phyloP scores from a whole-genome alignment of 768 basidiomycete genomes.

The Russula sp. region DNA sequence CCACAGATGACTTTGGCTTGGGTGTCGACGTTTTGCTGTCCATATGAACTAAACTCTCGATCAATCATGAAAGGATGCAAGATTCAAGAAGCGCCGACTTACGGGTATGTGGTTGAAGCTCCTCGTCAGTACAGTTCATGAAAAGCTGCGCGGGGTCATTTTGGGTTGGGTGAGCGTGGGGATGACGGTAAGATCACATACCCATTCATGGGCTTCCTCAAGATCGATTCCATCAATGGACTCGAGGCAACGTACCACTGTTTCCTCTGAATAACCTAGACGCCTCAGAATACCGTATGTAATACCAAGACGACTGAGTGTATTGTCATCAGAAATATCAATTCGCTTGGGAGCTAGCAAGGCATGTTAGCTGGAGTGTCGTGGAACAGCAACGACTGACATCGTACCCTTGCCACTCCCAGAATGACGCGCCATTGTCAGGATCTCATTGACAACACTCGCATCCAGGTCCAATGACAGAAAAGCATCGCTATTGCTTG shows the following conservation, averaged over 20 bases:
- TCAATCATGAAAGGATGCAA: not conserved
- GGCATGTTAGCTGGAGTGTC: not conserved
- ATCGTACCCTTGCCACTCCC: constrained; percentile 27
- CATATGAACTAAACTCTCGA: not conserved
- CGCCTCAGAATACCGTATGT: constrained; percentile 76
- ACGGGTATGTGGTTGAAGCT: constrained; percentile 40
- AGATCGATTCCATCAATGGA: constrained; percentile 59
- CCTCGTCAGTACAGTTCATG: constrained; percentile 53
- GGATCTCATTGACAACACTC: constrained; percentile 47
- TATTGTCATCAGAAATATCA: constrained; percentile 65
- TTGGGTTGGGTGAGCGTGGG: not conserved
- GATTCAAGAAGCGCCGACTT: constrained; percentile 10
- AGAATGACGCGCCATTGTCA: constrained; percentile 36
- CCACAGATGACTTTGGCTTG: not conserved
- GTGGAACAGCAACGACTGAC: not conserved
- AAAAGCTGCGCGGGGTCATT: constrained; percentile 43
- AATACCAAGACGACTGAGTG: constrained; percentile 59
- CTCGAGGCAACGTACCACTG: constrained; percentile 65
- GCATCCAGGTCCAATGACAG: constrained; percentile 57
- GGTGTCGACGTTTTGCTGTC: constrained; percentile 6
- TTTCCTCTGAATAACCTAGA: constrained; percentile 63
- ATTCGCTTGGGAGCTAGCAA: constrained; percentile 31
- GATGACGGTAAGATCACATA: constrained; percentile 30
- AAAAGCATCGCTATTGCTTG: constrained; percentile 40
- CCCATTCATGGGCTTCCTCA: constrained; percentile 93